Conservation (phyloP, 176 grass and related monocot genomes). For the Echinochloa phyllopogon region DNA sequence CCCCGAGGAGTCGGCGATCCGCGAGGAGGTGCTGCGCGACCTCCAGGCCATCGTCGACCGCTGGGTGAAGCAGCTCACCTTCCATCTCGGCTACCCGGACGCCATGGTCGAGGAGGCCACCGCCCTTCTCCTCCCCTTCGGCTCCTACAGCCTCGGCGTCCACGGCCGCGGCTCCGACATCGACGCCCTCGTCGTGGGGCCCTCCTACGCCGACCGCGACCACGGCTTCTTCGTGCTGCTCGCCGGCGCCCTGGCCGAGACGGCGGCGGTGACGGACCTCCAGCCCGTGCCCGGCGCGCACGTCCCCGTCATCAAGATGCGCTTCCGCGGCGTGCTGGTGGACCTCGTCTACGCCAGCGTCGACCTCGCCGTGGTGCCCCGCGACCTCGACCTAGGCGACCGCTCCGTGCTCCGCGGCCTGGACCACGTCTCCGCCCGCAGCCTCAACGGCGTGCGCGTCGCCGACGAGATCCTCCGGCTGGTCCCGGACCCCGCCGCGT, state of each 20-base stretch:
- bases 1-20: slow-evolving; percentile 49
- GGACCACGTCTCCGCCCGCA: slow-evolving; percentile 63
- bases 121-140: slow-evolving; percentile 77
- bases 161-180: slow-evolving; percentile 84
- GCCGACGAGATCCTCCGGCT: slow-evolving; percentile 73
- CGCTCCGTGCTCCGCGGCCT: slow-evolving; percentile 61
- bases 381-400: slow-evolving; percentile 63
- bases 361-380: slow-evolving; percentile 60
- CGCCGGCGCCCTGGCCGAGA: slow-evolving; percentile 57
- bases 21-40: slow-evolving; percentile 59
- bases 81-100: slow-evolving; percentile 60
- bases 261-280: slow-evolving; percentile 66
- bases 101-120: slow-evolving; percentile 73
- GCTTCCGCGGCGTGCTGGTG: slow-evolving; percentile 76
- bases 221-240: slow-evolving; percentile 71
- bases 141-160: slow-evolving; percentile 85
- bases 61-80: slow-evolving; percentile 72
- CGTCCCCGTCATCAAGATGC: slow-evolving; percentile 82
- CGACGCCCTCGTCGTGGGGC: slow-evolving; percentile 85
- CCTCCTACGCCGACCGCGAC: slow-evolving; percentile 73
- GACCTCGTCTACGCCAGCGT: slow-evolving; percentile 79
- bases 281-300: slow-evolving; percentile 76
- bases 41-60: slow-evolving; percentile 58
- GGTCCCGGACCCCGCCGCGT: slow-evolving; percentile 71
- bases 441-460: slow-evolving; percentile 84